A percentile compares a stretch with the other conserved stretches of the same genome.
phyloP scores from a whole-genome alignment of 805 yeast genomes.

The Metschnikowia rubicola region DNA sequence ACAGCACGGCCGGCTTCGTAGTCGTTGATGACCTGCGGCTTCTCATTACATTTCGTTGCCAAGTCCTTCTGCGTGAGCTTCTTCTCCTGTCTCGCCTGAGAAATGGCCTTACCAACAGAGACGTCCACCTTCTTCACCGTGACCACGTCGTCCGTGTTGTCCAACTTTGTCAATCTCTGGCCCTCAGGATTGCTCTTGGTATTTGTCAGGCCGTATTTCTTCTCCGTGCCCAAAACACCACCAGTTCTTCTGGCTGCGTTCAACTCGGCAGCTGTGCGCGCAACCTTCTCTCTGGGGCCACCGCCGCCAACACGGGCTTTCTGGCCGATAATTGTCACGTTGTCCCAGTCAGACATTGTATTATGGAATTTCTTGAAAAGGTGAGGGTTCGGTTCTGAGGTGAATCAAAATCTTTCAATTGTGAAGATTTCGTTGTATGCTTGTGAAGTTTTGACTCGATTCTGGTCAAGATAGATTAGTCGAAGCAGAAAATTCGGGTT shows the following conservation, averaged over 20 bases:
- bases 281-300: constrained; percentile 84
- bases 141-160: constrained; percentile 89
- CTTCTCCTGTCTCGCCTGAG: constrained; percentile 83
- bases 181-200: constrained; percentile 76
- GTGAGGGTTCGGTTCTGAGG: too few relatives aligned
- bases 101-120: constrained; percentile 83
- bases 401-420: too few relatives aligned
- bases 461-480: too few relatives aligned
- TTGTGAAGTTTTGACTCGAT: too few relatives aligned
- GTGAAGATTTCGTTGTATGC: too few relatives aligned
- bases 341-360: constrained; percentile 78
- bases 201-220: constrained; percentile 74
- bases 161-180: constrained; percentile 89
- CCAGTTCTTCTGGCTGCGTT: constrained; percentile 96
- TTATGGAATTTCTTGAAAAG: background rate
- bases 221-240: constrained; percentile 83
- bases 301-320: constrained; percentile 85
- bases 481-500: too few relatives aligned
- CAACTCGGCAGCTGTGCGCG: constrained; percentile 70
- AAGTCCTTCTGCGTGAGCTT: constrained; percentile 90
- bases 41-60: constrained; percentile 93
- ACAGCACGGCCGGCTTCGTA: constrained; percentile 96
- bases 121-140: constrained; percentile 85
- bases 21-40: constrained; percentile 91
- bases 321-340: constrained; percentile 83